Conservation (phyloP, 352 stramenopile species). For the Globisporangium recalcitrans region DNA sequence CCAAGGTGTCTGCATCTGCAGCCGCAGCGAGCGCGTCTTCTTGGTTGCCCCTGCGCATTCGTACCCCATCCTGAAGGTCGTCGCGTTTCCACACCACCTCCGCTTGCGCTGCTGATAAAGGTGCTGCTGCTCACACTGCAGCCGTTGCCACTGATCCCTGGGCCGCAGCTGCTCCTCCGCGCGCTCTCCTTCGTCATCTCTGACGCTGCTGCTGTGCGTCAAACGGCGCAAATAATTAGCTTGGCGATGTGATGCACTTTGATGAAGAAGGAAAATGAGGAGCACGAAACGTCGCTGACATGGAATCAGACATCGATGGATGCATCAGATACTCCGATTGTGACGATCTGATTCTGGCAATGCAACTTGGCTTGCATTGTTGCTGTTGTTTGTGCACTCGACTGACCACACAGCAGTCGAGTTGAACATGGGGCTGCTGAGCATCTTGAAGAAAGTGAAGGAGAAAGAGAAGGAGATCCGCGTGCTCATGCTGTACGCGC, state of each 20-base stretch:
- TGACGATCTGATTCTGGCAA: background rate
- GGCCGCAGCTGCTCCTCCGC: conserved; percentile 12
- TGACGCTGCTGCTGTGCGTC: background rate
- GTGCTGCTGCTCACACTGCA: background rate
- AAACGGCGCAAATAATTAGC: background rate
- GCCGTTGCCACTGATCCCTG: background rate
- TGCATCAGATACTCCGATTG: background rate
- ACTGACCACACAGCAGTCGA: too few species aligned
- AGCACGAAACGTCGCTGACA: background rate
- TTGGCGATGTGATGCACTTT: background rate
- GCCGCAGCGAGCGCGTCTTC: conserved; percentile 13
- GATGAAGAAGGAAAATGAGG: background rate
- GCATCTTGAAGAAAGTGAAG: conserved; percentile 97
- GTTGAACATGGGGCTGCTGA: conserved; percentile 88
- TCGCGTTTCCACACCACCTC: background rate
- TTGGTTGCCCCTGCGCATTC: conserved; percentile 23
- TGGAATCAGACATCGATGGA: background rate
- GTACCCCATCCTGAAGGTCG: background rate
- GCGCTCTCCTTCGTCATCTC: conserved; percentile 16
- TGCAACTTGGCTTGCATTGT: background rate
- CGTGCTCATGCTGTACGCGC: conserved; percentile 93
- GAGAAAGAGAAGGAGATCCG: conserved; percentile 99
- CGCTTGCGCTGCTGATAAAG: too few species aligned
- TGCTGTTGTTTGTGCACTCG: too few species aligned
- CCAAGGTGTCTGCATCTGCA: too few species aligned